phyloP scores from a whole-genome alignment of 257 asterid genomes.

The Fraxinus cuspidata region DNA sequence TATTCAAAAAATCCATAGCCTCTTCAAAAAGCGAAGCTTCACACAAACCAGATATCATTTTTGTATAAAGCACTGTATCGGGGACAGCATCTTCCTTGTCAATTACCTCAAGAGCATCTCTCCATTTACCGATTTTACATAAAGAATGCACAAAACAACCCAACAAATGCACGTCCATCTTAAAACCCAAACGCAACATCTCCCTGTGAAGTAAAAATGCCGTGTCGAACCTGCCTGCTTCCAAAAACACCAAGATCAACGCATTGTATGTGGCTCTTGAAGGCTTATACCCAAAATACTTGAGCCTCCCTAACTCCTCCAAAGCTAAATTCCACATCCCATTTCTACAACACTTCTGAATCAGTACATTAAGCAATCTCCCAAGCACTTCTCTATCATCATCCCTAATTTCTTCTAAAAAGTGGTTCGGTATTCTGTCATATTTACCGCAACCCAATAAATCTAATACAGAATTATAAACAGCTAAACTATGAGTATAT shows the following conservation, averaged over 20 bases:
- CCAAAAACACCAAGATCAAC: slow-evolving; percentile 69
- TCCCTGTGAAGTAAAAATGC: slow-evolving; percentile 76
- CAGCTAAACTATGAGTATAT: slow-evolving; percentile 63
- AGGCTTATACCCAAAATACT: slow-evolving; percentile 77
- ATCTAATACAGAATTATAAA: slow-evolving; percentile 70
- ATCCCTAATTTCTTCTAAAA: slow-evolving; percentile 54
- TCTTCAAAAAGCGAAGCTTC: slow-evolving; percentile 91
- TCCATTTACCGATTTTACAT: slow-evolving; percentile 86
- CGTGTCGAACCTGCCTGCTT: slow-evolving; percentile 65
- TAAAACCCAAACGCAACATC: slow-evolving; percentile 65
- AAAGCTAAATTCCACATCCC: slow-evolving; percentile 91
- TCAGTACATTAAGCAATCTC: slow-evolving; percentile 73
- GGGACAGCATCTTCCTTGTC: slow-evolving; percentile 80
- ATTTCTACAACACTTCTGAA: slow-evolving; percentile 70
- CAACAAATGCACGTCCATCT: slow-evolving; percentile 66
- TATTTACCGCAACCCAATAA: slow-evolving; percentile 43
- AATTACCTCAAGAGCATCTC: slow-evolving; percentile 78
- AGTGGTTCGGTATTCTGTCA: slow-evolving; percentile 41
- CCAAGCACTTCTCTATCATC: slow-evolving; percentile 73
- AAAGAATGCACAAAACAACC: slow-evolving; percentile 57
- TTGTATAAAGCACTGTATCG: slow-evolving; percentile 72
- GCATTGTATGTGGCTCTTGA: slow-evolving; percentile 70
- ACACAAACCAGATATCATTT: slow-evolving; percentile 86
- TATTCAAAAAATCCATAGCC: slow-evolving; percentile 83
- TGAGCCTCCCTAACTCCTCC: slow-evolving; percentile 89